Conservation (phyloP, 257 asterid species). For the Capsicum pubescens region DNA sequence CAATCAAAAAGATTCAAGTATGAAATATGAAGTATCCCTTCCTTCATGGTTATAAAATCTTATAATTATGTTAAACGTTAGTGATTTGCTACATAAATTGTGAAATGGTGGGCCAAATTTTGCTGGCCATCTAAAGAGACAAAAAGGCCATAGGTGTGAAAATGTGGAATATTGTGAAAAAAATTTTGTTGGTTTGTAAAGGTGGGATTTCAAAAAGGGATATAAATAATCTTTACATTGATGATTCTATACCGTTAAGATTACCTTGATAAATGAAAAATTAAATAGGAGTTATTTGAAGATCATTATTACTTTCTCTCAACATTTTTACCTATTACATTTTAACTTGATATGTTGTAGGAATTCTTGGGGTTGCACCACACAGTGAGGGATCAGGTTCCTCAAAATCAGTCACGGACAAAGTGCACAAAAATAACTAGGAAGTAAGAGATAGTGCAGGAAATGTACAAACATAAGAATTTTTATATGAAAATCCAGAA, state of each 20-base stretch:
- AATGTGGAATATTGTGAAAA: neutral
- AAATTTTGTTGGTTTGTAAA: neutral
- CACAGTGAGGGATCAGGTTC: no score
- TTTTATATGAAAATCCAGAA: no score
- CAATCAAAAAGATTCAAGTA: neutral
- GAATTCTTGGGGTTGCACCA: no score
- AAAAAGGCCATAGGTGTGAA: neutral
- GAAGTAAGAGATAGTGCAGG: no score
- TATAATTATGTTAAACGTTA: neutral
- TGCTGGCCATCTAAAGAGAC: conserved; percentile 9
- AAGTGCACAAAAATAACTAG: no score
- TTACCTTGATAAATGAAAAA: neutral
- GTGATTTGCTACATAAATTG: neutral
- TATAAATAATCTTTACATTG: neutral
- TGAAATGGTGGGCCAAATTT: conserved; percentile 12
- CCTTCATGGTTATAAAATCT: neutral
- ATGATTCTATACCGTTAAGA: conserved; percentile 7
- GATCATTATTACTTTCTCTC: no score
- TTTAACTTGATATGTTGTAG: no score
- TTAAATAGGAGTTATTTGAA: neutral
- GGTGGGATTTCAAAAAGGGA: neutral
- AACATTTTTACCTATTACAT: no score
- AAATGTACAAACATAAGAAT: no score
- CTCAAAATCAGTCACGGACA: no score
- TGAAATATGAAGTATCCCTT: conserved; percentile 24